Conservation (phyloP, 2,329 filamentous ascomycete genomes). For the Byssochlamys sp. region DNA sequence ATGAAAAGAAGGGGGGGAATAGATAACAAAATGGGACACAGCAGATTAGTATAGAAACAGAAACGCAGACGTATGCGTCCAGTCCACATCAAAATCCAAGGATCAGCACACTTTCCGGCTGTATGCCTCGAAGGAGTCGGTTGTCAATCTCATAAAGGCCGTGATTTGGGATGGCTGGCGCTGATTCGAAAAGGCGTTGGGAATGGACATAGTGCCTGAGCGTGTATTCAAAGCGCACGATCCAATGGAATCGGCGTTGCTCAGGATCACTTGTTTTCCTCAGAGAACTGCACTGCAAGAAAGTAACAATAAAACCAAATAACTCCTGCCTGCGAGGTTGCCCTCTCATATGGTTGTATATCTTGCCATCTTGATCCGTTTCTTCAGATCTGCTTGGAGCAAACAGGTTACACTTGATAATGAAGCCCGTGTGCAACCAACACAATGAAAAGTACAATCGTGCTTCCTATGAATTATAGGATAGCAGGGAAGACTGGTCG, state of each 20-base stretch:
- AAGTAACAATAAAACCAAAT: neutral
- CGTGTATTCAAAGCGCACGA: neutral
- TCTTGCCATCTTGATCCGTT: slow-evolving; percentile 1
- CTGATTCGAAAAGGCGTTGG: neutral
- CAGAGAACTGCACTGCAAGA: neutral
- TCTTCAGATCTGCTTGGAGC: slow-evolving; percentile 4
- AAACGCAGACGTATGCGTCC: neutral
- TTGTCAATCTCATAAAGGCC: neutral
- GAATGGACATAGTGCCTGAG: neutral
- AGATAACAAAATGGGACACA: neutral
- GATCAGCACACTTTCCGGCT: neutral
- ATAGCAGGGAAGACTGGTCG: neutral
- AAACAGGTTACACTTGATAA: slow-evolving; percentile 3
- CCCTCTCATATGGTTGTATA: slow-evolving; percentile 1
- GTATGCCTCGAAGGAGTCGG: neutral
- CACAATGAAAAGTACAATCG: slow-evolving; percentile 2
- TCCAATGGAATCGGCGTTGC: neutral
- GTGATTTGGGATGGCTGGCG: neutral
- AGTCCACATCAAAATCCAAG: neutral
- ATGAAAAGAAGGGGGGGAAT: neutral
- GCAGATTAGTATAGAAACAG: neutral
- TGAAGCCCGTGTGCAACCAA: slow-evolving; percentile 6
- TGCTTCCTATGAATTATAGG: neutral
- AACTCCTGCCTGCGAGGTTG: neutral
- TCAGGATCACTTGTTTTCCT: neutral